These are phyloP conservation scores for Ceratobasidium papillatum DNA, from an alignment of 1,284 basidiomycete genomes.

Conservation along the genomic window DNA sequence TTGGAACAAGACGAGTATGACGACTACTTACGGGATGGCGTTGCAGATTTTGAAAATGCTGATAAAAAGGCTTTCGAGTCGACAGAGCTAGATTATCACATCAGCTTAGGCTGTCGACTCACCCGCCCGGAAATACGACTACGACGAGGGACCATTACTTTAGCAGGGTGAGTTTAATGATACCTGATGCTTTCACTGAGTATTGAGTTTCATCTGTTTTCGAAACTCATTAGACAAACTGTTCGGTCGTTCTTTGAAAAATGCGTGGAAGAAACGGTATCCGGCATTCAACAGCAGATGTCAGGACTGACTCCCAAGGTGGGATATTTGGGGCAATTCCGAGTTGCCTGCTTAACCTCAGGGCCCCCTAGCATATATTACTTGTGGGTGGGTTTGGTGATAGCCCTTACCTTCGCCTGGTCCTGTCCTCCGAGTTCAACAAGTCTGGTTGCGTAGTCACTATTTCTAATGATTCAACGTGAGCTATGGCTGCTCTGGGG, in stretches of 20 bases:
- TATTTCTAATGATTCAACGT: slow-evolving; percentile 38
- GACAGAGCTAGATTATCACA: neutral
- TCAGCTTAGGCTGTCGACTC: slow-evolving; percentile 16
- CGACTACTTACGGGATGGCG: slow-evolving; percentile 6
- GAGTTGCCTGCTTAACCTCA: too few relatives aligned
- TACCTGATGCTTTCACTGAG: neutral
- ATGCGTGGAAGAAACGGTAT: slow-evolving; percentile 10
- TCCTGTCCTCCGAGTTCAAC: neutral
- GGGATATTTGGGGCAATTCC: too few relatives aligned
- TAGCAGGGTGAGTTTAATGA: neutral
- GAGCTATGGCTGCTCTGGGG: neutral
- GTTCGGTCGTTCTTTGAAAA: slow-evolving; percentile 33
- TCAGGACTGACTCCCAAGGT: slow-evolving; percentile 6
- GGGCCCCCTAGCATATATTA: slow-evolving; percentile 25
- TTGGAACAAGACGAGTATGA: neutral
- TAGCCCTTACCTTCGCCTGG: slow-evolving; percentile 13
- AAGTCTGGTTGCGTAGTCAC: slow-evolving; percentile 4
- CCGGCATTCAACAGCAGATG: slow-evolving; percentile 32
- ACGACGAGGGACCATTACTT: slow-evolving; percentile 1
- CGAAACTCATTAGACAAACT: neutral
- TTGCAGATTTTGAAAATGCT: slow-evolving; percentile 17
- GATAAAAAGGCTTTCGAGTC: slow-evolving; percentile 2
- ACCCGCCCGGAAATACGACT: neutral
- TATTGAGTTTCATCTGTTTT: neutral
- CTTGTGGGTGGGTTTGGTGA: slow-evolving; percentile 25